phyloP scores from a whole-genome alignment of 139 green algal genomes.

The Klebsormidium nitens region DNA sequence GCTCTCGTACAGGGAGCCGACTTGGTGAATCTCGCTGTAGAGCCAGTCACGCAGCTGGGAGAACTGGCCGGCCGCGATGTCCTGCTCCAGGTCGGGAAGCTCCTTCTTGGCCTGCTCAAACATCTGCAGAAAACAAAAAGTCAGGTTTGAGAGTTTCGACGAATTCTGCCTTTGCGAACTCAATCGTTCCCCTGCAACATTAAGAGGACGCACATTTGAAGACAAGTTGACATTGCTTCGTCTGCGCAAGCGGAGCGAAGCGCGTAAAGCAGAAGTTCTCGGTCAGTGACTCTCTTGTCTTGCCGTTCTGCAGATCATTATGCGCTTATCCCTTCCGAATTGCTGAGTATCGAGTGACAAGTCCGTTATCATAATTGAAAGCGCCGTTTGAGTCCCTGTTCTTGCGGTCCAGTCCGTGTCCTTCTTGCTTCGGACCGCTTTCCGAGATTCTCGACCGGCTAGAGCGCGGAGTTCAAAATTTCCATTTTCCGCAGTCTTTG shows the following conservation, averaged over 20 bases:
- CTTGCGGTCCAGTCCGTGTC: too few species aligned
- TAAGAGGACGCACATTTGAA: background rate
- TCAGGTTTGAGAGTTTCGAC: background rate
- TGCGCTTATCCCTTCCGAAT: too few species aligned
- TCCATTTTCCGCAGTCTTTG: background rate
- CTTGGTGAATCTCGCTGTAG: conserved; percentile 68
- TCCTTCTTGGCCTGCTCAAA: conserved; percentile 30
- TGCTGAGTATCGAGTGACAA: too few species aligned
- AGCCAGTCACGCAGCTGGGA: conserved; percentile 63
- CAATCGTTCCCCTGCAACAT: background rate
- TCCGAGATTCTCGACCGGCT: too few species aligned
- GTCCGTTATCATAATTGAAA: too few species aligned
- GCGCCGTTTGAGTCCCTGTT: too few species aligned
- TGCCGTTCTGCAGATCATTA: too few species aligned
- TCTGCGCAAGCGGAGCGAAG: background rate
- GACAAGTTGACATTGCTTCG: background rate
- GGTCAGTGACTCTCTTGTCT: too few species aligned
- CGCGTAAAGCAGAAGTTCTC: background rate
- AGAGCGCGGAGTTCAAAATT: background rate
- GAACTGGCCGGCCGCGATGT: conserved; percentile 72
- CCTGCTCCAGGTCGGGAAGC: conserved; percentile 57
- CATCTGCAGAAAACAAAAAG: conserved; percentile 8
- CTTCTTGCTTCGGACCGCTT: too few species aligned
- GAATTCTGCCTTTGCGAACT: background rate
- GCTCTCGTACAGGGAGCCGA: conserved; percentile 60